Base-by-base conservation (phyloP, 768 basidiomycete genomes). In the Podaxis rugospora region DNA sequence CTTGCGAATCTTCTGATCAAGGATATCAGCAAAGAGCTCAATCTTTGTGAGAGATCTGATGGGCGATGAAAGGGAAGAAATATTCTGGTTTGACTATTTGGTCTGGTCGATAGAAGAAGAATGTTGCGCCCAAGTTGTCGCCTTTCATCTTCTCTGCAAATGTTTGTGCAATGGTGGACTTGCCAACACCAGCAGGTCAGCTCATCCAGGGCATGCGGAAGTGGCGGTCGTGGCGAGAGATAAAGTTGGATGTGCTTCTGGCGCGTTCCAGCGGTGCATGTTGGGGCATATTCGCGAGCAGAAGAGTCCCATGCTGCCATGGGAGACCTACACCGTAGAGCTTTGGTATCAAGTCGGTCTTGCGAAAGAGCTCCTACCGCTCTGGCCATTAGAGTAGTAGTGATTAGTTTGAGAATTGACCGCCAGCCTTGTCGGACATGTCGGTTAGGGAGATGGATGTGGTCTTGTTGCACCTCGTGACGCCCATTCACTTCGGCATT, bases 121-220 rank as follows among this genome's bases (percentile, higher is more conserved):
- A 61, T 4, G 53, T 47, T 1, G 53, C 60, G 16, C 60, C 60
- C 14, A 61, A 40, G 4, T 36, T 7, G 11, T 27, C 23, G 11
- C 49, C 18, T 4, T 2, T 9, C 9, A 55, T 35, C n/a, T 49
- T 52, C 14, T 44, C 36, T 44, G 53, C 54, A n/a, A 47, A 50
- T 3, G 60, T 61, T 37, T 55, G 42, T 9, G 60, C 27, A 11
- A 61, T 25, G 23, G 60, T 23, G 1, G 53, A 55, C 44, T 61
- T 61, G 23, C 60, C 60, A 3, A 54, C 47, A 14, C 60, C 60
- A 1, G 60, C 53, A 18, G 55, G 54, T 10, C 60, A 47, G 23
- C 11, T 55, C 40, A 61, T n/a, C 60, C 60, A 61, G 4, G 35
- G 0, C 11, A 54, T 54, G 16, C 53, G 21, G 21, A 18, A 52